These are phyloP conservation scores for Aspergillus aculeatus DNA, from an alignment of 2,329 filamentous ascomycete genomes.

Conservation along the genomic window DNA sequence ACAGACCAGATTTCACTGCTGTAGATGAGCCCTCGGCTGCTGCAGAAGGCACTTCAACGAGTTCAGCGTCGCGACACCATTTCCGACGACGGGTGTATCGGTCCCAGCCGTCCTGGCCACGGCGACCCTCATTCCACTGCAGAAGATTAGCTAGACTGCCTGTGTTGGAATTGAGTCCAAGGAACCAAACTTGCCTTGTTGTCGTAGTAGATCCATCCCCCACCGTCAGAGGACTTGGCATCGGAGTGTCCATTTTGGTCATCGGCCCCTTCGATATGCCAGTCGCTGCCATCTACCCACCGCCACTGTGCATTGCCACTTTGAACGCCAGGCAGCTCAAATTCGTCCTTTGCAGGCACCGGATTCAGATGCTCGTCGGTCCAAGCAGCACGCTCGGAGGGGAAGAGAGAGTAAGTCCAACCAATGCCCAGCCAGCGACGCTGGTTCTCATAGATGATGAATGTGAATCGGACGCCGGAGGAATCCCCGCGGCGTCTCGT, in stretches of 20 bases:
- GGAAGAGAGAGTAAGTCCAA: constrained; percentile 88
- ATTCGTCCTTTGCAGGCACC: constrained; percentile 71
- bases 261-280: constrained; percentile 74
- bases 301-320: constrained; percentile 65
- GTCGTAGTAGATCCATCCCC: constrained; percentile 97
- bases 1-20: constrained; percentile 39
- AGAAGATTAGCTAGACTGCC: not conserved
- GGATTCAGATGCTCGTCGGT: constrained; percentile 92
- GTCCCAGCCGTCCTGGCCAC: constrained; percentile 86
- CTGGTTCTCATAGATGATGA: constrained; percentile 95
- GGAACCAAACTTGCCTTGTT: constrained; percentile 68
- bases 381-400: constrained; percentile 87
- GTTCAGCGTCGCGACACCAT: constrained; percentile 94
- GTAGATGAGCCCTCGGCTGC: constrained; percentile 47
- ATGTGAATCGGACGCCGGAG: constrained; percentile 89
- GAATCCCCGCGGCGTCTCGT: constrained; percentile 50
- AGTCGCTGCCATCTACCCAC: constrained; percentile 83
- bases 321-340: constrained; percentile 66
- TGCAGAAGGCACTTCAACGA: constrained; percentile 67
- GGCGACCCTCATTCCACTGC: constrained; percentile 84
- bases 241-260: constrained; percentile 37
- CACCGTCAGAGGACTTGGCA: constrained; percentile 52
- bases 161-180: not conserved
- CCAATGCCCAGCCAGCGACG: constrained; percentile 91
- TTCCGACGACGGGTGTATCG: constrained; percentile 90